These are phyloP conservation scores for Cephalotrichum gorgonifer DNA, from an alignment of 2,329 filamentous ascomycete genomes.

Conservation along the genomic window DNA sequence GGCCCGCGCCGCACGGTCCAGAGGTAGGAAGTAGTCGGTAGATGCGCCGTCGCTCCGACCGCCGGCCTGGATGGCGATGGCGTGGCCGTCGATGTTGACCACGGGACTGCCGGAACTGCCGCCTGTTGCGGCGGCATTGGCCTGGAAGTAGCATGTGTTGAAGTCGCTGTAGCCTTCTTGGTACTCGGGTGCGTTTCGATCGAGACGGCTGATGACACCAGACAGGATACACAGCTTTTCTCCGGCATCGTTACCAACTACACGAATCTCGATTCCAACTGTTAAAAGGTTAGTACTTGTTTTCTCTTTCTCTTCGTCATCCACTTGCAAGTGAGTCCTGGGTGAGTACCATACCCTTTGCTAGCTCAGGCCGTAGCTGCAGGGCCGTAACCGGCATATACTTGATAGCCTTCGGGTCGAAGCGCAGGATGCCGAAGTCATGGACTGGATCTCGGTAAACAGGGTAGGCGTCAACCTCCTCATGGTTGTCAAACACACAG, in stretches of 20 bases:
- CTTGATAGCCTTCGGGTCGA: constrained; percentile 91
- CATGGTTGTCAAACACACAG: constrained; percentile 97
- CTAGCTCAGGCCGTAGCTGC: constrained; percentile 72
- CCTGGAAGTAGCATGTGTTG: constrained; percentile 93
- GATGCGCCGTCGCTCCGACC: constrained; percentile 89
- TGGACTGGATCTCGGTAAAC: constrained; percentile 98
- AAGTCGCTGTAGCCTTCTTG: constrained; percentile 98
- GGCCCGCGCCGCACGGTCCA: constrained; percentile 82
- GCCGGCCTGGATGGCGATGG: constrained; percentile 87
- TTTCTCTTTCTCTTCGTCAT: not conserved
- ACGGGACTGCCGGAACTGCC: constrained; percentile 98
- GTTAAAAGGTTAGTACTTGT: not conserved
- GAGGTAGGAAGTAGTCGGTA: constrained; percentile 92
- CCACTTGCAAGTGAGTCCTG: not conserved
- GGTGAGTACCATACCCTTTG: constrained; percentile 44
- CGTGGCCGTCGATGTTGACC: constrained; percentile 87
- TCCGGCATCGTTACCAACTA: constrained; percentile 96
- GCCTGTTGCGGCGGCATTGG: constrained; percentile 90
- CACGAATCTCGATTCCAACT: constrained; percentile 89
- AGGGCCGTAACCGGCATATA: constrained; percentile 88
- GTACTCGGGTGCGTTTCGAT: constrained; percentile 95
- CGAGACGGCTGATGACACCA: constrained; percentile 90
- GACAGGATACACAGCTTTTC: constrained; percentile 98
- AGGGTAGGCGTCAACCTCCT: constrained; percentile 89
- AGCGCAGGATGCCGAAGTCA: constrained; percentile 94